Evolutionary conservation across 257 asterid species (phyloP).

Genomic region (Solanum gandarillasii): DNA sequence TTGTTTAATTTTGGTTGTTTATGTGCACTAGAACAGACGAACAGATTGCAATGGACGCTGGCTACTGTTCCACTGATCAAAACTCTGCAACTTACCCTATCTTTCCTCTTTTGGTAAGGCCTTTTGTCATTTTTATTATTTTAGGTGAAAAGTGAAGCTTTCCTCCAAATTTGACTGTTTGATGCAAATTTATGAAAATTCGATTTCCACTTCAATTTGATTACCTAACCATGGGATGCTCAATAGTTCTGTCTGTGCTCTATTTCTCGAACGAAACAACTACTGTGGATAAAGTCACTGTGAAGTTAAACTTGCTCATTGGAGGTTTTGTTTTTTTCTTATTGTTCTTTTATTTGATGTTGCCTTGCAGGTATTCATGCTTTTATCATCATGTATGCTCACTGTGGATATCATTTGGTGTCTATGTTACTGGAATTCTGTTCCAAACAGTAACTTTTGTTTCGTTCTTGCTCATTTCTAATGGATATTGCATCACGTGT

Average conservation of each 20-base stretch:
- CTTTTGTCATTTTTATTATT: not conserved
- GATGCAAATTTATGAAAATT: not conserved
- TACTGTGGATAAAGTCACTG: not conserved
- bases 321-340: not conserved
- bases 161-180: not conserved
- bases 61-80: slow-evolving; percentile 74
- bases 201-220: not conserved
- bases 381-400: slow-evolving; percentile 51
- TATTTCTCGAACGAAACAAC: not conserved
- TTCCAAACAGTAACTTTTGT: slow-evolving; percentile 57
- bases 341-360: not conserved
- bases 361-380: slow-evolving; percentile 62
- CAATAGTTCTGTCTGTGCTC: not conserved
- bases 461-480: slow-evolving; percentile 65
- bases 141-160: not conserved
- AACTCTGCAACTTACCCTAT: slow-evolving; percentile 60
- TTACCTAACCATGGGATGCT: not conserved
- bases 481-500: slow-evolving; percentile 75
- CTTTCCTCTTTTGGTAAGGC: slow-evolving; percentile 77
- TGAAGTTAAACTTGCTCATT: not conserved
- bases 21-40: slow-evolving; percentile 43
- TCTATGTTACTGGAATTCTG: slow-evolving; percentile 60
- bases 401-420: slow-evolving; percentile 89
- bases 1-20: slow-evolving; percentile 3
- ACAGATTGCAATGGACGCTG: slow-evolving; percentile 77